Percentiles rank a stretch among this genome's conserved stretches.
phyloP scores from a whole-genome alignment of 495 filamentous ascomycete genomes.

The Parachaetomium inaequale region DNA sequence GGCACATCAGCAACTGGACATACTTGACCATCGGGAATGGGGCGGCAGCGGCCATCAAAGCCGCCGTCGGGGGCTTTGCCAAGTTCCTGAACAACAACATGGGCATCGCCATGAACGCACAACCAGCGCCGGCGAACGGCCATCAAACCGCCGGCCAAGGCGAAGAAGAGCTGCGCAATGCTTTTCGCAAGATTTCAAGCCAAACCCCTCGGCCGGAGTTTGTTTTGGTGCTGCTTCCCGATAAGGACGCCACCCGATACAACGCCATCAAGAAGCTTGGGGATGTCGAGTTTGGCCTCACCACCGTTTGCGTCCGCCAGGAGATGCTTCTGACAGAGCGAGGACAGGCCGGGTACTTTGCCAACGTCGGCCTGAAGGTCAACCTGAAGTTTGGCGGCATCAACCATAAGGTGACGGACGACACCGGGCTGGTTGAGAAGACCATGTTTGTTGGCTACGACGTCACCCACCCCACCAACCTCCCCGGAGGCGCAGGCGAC shows the following conservation, averaged over 20 bases:
- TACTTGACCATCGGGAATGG: slow-evolving; percentile 20
- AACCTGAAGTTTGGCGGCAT: slow-evolving; percentile 81
- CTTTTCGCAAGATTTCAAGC: slow-evolving; percentile 20
- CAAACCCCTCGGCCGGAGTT: slow-evolving; percentile 30
- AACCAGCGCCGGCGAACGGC: background rate
- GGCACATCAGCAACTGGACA: slow-evolving; percentile 34
- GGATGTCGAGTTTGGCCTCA: slow-evolving; percentile 61
- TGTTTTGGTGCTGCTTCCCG: slow-evolving; percentile 62
- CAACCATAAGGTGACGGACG: slow-evolving; percentile 59
- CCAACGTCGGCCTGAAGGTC: slow-evolving; percentile 76
- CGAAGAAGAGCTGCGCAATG: slow-evolving; percentile 2
- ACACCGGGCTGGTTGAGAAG: slow-evolving; percentile 51
- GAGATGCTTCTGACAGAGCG: slow-evolving; percentile 46
- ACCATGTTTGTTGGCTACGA: slow-evolving; percentile 87
- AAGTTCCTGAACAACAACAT: slow-evolving; percentile 31
- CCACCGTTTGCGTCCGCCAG: slow-evolving; percentile 59
- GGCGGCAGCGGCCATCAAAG: slow-evolving; percentile 20
- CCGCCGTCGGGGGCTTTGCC: slow-evolving; percentile 34
- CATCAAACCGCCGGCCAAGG: background rate
- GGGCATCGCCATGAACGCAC: slow-evolving; percentile 34
- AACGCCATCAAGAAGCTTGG: slow-evolving; percentile 63
- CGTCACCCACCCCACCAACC: slow-evolving; percentile 83
- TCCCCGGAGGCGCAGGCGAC: slow-evolving; percentile 46
- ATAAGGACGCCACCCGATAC: slow-evolving; percentile 53
- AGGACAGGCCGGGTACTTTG: slow-evolving; percentile 55